A percentile compares a stretch with the other conserved stretches of the same genome.
phyloP scores from a whole-genome alignment of 129 eudicot genomes.

The Flaveria robusta region DNA sequence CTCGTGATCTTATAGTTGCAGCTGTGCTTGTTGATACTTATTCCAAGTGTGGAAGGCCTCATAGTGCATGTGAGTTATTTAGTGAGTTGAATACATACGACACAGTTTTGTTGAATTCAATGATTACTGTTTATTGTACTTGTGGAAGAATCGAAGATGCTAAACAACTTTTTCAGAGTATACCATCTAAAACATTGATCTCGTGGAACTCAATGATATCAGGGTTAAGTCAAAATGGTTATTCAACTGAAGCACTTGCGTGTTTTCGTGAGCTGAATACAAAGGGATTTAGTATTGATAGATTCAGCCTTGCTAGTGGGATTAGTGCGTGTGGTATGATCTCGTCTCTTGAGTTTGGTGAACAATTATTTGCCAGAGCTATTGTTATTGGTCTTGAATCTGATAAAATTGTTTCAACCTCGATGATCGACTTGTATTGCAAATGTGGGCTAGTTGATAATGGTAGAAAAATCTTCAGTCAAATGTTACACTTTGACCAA shows the following conservation, averaged over 20 bases:
- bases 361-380: slow-evolving; percentile 72
- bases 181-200: slow-evolving; percentile 63
- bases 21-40: slow-evolving; percentile 68
- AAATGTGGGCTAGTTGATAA: slow-evolving; percentile 69
- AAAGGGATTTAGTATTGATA: slow-evolving; percentile 52
- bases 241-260: slow-evolving; percentile 59
- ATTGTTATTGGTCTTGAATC: slow-evolving; percentile 60
- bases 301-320: slow-evolving; percentile 66
- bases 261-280: slow-evolving; percentile 63
- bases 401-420: slow-evolving; percentile 62
- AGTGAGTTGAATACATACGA: slow-evolving; percentile 49
- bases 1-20: slow-evolving; percentile 55
- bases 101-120: slow-evolving; percentile 74
- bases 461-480: slow-evolving; percentile 64
- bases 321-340: slow-evolving; percentile 80
- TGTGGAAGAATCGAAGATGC: slow-evolving; percentile 79
- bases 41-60: slow-evolving; percentile 59
- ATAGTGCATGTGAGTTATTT: slow-evolving; percentile 60
- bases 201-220: slow-evolving; percentile 92
- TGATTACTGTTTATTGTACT: slow-evolving; percentile 61
- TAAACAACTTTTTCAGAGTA: slow-evolving; percentile 48
- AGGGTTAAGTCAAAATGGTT: slow-evolving; percentile 84
- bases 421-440: slow-evolving; percentile 75
- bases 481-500: slow-evolving; percentile 57
- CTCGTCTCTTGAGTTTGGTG: slow-evolving; percentile 72